A percentile compares a stretch with the other conserved stretches of the same genome.
These are phyloP conservation scores for Incumbomyces delicatus DNA, from an alignment of 2,329 filamentous ascomycete genomes.

Conservation along the genomic window DNA sequence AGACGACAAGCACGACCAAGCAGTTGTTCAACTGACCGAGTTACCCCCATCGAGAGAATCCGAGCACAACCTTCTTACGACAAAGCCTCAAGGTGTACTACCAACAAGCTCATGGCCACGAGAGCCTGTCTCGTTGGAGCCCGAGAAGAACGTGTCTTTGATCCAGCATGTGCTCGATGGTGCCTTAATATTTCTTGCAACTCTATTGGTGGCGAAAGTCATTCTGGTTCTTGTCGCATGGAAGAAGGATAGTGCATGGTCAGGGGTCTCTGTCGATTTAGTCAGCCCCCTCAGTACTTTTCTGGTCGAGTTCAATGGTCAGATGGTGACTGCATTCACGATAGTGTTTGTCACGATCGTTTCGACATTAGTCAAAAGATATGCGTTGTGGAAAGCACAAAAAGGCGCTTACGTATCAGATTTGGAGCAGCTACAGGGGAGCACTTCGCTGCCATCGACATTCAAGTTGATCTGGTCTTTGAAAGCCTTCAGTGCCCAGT, in stretches of 20 bases:
- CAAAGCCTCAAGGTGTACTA: neutral
- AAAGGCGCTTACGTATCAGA: slow-evolving; percentile 9
- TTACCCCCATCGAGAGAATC: neutral
- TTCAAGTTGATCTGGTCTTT: slow-evolving; percentile 11
- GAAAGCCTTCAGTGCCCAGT: slow-evolving; percentile 7
- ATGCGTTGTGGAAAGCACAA: slow-evolving; percentile 12
- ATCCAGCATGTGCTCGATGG: slow-evolving; percentile 7
- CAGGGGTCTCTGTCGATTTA: slow-evolving; percentile 8
- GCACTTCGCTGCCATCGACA: slow-evolving; percentile 9
- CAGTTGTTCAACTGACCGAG: neutral
- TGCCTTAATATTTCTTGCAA: slow-evolving; percentile 4
- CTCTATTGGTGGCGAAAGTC: slow-evolving; percentile 9
- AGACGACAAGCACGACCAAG: neutral
- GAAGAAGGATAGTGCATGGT: slow-evolving; percentile 6
- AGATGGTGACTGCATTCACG: slow-evolving; percentile 11
- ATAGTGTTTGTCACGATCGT: slow-evolving; percentile 13
- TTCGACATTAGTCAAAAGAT: slow-evolving; percentile 9
- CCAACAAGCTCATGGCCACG: slow-evolving; percentile 8
- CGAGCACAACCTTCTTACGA: neutral
- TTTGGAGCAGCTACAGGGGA: slow-evolving; percentile 12
- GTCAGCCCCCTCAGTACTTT: slow-evolving; percentile 8
- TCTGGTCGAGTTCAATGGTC: slow-evolving; percentile 11
- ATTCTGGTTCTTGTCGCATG: slow-evolving; percentile 8
- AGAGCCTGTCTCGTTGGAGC: slow-evolving; percentile 8
- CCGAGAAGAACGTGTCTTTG: slow-evolving; percentile 3